Evolutionary conservation across 495 filamentous ascomycete species (phyloP).

Genomic region (Aspergillus mulundensis): DNA sequence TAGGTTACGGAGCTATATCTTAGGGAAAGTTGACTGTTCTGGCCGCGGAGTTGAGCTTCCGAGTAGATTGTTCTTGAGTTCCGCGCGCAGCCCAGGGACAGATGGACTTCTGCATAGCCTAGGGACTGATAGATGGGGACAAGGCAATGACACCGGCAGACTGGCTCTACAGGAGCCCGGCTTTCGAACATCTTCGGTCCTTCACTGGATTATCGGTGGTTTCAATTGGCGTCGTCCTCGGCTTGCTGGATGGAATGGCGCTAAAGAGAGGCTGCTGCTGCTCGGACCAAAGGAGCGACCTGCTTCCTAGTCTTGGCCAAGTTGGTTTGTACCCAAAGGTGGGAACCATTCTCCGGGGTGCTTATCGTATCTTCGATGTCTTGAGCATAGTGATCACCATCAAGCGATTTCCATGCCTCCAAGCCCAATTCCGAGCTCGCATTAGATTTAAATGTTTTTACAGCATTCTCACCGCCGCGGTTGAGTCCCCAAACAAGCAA

Average conservation of each 20-base stretch:
- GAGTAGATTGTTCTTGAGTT: too few species aligned
- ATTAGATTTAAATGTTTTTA: slow-evolving; percentile 49
- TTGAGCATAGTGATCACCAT: slow-evolving; percentile 24
- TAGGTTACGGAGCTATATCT: too few species aligned
- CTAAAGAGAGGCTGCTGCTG: slow-evolving; percentile 47
- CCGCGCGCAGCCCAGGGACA: too few species aligned
- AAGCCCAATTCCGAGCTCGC: slow-evolving; percentile 51
- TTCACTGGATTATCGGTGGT: too few species aligned
- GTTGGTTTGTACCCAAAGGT: slow-evolving; percentile 65
- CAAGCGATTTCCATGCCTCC: slow-evolving; percentile 49
- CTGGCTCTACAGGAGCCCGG: too few species aligned
- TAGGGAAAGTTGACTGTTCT: too few species aligned
- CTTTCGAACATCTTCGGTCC: too few species aligned
- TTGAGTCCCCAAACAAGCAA: slow-evolving; percentile 63
- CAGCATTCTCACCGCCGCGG: slow-evolving; percentile 38
- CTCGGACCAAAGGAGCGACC: slow-evolving; percentile 78
- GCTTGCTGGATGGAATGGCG: background rate
- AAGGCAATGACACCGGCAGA: too few species aligned
- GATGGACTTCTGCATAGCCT: too few species aligned
- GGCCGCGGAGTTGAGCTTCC: too few species aligned
- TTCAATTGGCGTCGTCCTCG: too few species aligned
- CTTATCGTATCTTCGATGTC: slow-evolving; percentile 33
- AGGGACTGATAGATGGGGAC: too few species aligned
- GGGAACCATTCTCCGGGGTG: slow-evolving; percentile 5
- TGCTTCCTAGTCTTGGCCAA: slow-evolving; percentile 76